Conservation (phyloP, 495 filamentous ascomycete genomes). For the Jackrogersella minutella region DNA sequence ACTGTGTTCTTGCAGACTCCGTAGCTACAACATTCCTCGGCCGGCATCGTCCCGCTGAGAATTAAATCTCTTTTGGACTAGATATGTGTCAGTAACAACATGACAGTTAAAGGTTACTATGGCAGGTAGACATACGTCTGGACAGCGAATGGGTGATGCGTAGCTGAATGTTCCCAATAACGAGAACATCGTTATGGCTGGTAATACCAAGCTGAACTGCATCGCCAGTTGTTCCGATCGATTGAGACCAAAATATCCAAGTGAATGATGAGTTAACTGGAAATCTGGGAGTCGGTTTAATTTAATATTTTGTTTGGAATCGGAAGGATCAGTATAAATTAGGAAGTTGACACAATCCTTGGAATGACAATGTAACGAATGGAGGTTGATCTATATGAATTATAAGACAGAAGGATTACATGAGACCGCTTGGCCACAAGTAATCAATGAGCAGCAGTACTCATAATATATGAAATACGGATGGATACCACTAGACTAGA, state of each 20-base stretch:
- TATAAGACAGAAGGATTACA: constrained; percentile 21
- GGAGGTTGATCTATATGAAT: constrained; percentile 6
- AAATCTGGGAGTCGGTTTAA: constrained; percentile 11
- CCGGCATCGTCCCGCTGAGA: constrained; percentile 52
- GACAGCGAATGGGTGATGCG: constrained; percentile 47
- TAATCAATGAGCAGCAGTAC: constrained; percentile 19
- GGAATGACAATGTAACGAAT: constrained; percentile 11
- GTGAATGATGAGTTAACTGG: background rate
- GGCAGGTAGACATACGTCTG: constrained; percentile 46
- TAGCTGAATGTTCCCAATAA: constrained; percentile 30
- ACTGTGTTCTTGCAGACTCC: constrained; percentile 57
- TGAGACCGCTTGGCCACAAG: background rate
- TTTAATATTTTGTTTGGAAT: constrained; percentile 5
- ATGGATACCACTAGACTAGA: constrained; percentile 33
- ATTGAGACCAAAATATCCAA: constrained; percentile 10
- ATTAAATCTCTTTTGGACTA: constrained; percentile 58
- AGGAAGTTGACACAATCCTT: constrained; percentile 13
- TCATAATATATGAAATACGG: constrained; percentile 23
- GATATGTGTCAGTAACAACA: constrained; percentile 23
- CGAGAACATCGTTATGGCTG: constrained; percentile 21
- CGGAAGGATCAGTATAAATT: constrained; percentile 18
- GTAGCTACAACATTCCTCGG: constrained; percentile 60
- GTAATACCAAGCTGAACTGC: constrained; percentile 38
- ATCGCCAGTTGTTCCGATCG: constrained; percentile 24
- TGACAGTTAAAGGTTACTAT: background rate